These are phyloP conservation scores for Dactylellina cionopaga DNA, from an alignment of 2,329 filamentous ascomycete species.

Conservation along the genomic window DNA sequence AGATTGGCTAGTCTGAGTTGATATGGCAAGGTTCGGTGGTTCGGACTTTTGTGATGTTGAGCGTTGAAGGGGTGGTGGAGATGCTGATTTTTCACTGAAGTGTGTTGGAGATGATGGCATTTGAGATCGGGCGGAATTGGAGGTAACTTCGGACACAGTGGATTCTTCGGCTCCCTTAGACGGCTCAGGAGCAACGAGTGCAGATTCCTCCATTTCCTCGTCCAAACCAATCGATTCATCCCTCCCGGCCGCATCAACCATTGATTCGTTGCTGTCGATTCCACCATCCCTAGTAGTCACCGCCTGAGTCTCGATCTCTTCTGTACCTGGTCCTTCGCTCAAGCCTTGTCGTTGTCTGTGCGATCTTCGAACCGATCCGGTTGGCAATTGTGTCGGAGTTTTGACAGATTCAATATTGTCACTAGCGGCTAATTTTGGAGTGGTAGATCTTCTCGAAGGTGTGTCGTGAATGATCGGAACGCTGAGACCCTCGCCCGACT, in stretches of 20 bases:
- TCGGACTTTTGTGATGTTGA: conserved; percentile 36
- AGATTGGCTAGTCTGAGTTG: conserved; percentile 26
- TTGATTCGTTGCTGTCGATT: background rate
- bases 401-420: conserved; percentile 11
- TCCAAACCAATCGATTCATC: background rate
- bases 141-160: conserved; percentile 4
- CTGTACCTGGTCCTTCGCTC: conserved; percentile 3
- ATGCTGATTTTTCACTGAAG: conserved; percentile 28
- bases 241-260: background rate
- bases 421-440: conserved; percentile 8
- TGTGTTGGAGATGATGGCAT: conserved; percentile 29
- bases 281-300: background rate
- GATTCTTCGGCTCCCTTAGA: conserved; percentile 36
- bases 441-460: background rate
- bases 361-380: conserved; percentile 29
- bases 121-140: conserved; percentile 20
- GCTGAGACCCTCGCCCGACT: conserved; percentile 3
- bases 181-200: background rate
- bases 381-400: background rate
- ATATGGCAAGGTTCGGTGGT: conserved; percentile 47
- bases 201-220: background rate
- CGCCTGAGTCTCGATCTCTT: background rate
- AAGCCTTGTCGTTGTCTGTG: conserved; percentile 12
- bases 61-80: conserved; percentile 30
- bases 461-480: conserved; percentile 8